Percentiles rank a stretch among this genome's conserved stretches.
phyloP scores from a whole-genome alignment of 805 yeast genomes.

The Nakazawaea anatomiae region DNA sequence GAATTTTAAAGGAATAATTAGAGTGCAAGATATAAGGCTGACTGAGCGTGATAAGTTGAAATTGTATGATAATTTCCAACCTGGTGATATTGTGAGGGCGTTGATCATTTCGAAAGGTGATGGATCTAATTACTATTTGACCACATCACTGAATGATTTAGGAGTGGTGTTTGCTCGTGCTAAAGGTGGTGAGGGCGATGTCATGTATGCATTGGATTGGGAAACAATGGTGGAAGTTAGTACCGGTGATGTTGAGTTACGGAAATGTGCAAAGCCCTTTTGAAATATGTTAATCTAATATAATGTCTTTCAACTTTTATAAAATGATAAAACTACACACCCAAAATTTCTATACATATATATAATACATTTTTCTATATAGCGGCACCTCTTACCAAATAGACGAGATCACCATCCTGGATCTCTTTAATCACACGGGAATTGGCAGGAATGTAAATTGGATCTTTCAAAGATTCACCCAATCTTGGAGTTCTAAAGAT shows the following conservation, averaged over 20 bases:
- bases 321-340: too few relatives aligned
- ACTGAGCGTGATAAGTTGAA: constrained; percentile 88
- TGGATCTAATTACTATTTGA: constrained; percentile 82
- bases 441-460: constrained; percentile 26
- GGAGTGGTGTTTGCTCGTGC: constrained; percentile 90
- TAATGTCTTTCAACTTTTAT: too few relatives aligned
- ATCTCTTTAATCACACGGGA: constrained; percentile 35
- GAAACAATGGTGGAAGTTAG: constrained; percentile 81
- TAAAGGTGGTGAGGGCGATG: constrained; percentile 60
- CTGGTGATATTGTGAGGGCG: constrained; percentile 91
- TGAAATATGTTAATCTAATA: constrained; percentile 12
- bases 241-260: constrained; percentile 67
- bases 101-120: constrained; percentile 85
- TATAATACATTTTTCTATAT: neutral
- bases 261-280: constrained; percentile 93
- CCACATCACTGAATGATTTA: constrained; percentile 84
- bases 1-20: constrained; percentile 77
- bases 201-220: constrained; percentile 92
- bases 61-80: constrained; percentile 71
- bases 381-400: constrained; percentile 44
- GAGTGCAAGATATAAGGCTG: constrained; percentile 84
- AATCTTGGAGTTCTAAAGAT: constrained; percentile 33
- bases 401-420: constrained; percentile 44
- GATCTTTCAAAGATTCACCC: constrained; percentile 21
- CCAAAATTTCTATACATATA: neutral